Conservation (phyloP, 768 basidiomycete species). For the Pleurotus giganteus region DNA sequence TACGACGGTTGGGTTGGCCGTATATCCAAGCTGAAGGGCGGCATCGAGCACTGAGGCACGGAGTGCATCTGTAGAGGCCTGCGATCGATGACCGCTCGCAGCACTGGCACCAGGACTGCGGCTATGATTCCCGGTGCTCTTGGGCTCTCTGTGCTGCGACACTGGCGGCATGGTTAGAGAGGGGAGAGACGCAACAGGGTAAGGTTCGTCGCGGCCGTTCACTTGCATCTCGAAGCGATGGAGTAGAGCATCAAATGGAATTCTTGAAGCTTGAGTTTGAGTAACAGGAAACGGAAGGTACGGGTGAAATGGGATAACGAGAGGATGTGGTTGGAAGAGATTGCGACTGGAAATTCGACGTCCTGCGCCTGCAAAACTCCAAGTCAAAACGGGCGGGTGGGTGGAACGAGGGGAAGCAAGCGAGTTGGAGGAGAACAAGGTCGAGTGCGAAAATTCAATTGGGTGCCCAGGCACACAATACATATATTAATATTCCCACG, state of each 20-base stretch:
- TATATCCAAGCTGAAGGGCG: conserved; percentile 66
- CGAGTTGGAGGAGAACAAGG: no score
- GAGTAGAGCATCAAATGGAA: background rate
- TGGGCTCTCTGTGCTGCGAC: background rate
- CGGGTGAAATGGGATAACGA: no score
- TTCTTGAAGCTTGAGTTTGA: background rate
- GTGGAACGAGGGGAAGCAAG: no score
- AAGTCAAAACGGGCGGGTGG: no score
- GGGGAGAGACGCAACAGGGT: background rate
- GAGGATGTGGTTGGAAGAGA: background rate
- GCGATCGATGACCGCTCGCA: conserved; percentile 20
- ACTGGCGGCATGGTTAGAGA: background rate
- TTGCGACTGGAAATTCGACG: background rate
- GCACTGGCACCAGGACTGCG: conserved; percentile 33
- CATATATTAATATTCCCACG: no score
- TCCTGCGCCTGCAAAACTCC: no score
- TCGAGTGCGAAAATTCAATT: no score
- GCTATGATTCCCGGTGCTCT: background rate
- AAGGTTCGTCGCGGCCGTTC: background rate
- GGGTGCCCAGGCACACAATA: no score
- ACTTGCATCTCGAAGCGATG: background rate
- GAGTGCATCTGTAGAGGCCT: conserved; percentile 39
- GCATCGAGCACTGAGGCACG: conserved; percentile 75
- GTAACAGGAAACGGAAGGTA: no score
- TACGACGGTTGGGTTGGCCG: conserved; percentile 55